Base-by-base conservation (phyloP, 805 yeast genomes). In the Yarrowia sp. region DNA sequence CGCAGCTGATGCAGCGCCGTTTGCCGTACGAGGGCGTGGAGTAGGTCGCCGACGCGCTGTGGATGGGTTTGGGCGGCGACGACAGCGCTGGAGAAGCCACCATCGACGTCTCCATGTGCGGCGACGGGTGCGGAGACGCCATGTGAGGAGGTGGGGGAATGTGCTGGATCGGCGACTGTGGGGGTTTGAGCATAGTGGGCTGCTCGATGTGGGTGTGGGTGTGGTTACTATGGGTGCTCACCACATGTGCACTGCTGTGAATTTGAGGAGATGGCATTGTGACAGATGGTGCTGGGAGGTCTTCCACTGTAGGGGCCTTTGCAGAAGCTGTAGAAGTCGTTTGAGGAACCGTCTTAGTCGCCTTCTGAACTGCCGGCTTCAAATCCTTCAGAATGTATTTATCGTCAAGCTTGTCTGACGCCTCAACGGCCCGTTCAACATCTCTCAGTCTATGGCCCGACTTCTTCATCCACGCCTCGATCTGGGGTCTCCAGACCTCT, bases 1-100 rank as follows among this genome's bases (percentile, higher is more conserved):
- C 92, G 79, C 99, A 94, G 7, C 97, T 91, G 38, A 94, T 87
- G 76, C 99, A 94, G 67, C 84, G 85, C 72, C 97, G 83, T 75
- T 72, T 69, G 26, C 65, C 65, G 35, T 43, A 59, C n/a, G 42
- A 16, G 3, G 61, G 49, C 1, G 61, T 52, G 40, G 56, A 45
- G 49, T 43, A 35, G 10, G 45, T 19, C 14, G 36, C 3, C 40
- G 19, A 16, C 3, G 58, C 32, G 35, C 45, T 53, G 45, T 53
- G 59, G 35, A 43, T 22, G 32, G 48, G 68, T 7, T 64, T 40
- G n/a, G 46, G 58, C 8, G 45, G 68, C 19, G 68, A 41, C 42
- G 48, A 32, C 43, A 41, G 59, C 8, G 49, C 43, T 4, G 68
- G 68, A 8, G 52, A 43, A 7, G 52, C 42, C 16, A 53, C 48